Base-by-base conservation (phyloP, 2,329 filamentous ascomycete genomes). In the Pleoardoris graminearum region DNA sequence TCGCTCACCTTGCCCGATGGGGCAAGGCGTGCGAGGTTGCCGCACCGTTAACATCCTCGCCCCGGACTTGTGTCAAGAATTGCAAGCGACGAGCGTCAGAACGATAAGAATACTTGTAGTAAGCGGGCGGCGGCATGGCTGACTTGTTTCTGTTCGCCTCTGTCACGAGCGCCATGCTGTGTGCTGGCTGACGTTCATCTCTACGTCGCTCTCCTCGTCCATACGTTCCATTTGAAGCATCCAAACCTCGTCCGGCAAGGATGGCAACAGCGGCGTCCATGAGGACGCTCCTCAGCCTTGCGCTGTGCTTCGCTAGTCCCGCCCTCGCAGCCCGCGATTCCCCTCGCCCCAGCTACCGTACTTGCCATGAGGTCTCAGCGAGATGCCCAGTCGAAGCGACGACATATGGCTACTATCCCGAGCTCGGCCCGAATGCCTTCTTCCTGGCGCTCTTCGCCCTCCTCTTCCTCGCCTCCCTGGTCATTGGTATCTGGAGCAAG, bases 371-470 rank as follows among this genome's bases (percentile, higher is more conserved):
- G 21, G 43, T 46, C 4, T 46, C 43, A 17, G 54, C 57, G 19
- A 51, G 51, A 3, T 81, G 79, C 52, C 75, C 77, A 0, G 73
- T 80, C 16, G 63, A 75, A 45, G 70, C 68, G 2, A 79, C 77
- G 0, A 74, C 76, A 16, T 81, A 82, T 56, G 75, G 78, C 33
- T 85, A 84, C 64, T 71, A 77, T 38, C 82, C 82, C 0, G 74
- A 68, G 23, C 67, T 81, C 1, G 72, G 70, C 3, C 79, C 76
- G n/a, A 82, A 82, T 59, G 67, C 76, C 49, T 75, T 80, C 64
- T 82, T 82, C 63, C 60, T 77, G 0, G 73, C 74, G 32, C 75
- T 81, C 60, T 82, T 82, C 63, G 78, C 69, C 27, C n/a, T 80
- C 5, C 65, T 76, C 25, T 70, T 78, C 3, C 12, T 81, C 11